Evolutionary conservation across 2,329 filamentous ascomycete genomes (phyloP), one percentile per base, ranked within the genome.

Genomic region (Coniochaeta ligniaria): DNA sequence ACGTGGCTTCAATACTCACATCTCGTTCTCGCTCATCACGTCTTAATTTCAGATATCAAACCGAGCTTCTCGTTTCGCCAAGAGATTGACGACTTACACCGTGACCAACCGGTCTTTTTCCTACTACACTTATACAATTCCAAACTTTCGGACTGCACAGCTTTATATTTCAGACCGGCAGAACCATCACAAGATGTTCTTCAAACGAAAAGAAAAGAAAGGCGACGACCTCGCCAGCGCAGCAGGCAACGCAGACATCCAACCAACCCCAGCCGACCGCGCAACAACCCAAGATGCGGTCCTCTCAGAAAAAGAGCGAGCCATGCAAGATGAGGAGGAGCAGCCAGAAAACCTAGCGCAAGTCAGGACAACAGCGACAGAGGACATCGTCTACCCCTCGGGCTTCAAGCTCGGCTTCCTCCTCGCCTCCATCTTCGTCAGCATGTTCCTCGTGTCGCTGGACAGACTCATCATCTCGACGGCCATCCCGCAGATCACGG

Each of bases 371-470:
- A 65, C 66, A 2, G 64, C 64, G 31, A 66, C 65, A 6, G 67
- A 68, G 22, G 65, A 70, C 47, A 61, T 67, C 38, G 70, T 69
- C 26, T 76, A 76, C 58, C 73, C 74, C 2, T 63, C 63, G 1
- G 73, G 74, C 2, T 24, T 71, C 22, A 66, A 67, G 28, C 70
- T 76, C 7, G 67, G 60, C 6, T 62, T 75, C 35, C 61, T 76
- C 6, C 63, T 76, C 58, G 57, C 66, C 6, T 75, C 74, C 6
- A 64, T 72, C 35, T 74, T 72, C 60, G 65, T 72, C 24, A 70
- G 69, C 62, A 69, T 77, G 68, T 77, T 77, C 64, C 66, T 76
- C 26, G 70, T 76, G 38, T 69, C 74, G 11, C 69, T 76, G 57
- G 74, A 75, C 64, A 69, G 72, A 14, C 65, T 74, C 24, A 74